phyloP scores from a whole-genome alignment of 1,284 basidiomycete genomes.

The Amylostereum areolatum region DNA sequence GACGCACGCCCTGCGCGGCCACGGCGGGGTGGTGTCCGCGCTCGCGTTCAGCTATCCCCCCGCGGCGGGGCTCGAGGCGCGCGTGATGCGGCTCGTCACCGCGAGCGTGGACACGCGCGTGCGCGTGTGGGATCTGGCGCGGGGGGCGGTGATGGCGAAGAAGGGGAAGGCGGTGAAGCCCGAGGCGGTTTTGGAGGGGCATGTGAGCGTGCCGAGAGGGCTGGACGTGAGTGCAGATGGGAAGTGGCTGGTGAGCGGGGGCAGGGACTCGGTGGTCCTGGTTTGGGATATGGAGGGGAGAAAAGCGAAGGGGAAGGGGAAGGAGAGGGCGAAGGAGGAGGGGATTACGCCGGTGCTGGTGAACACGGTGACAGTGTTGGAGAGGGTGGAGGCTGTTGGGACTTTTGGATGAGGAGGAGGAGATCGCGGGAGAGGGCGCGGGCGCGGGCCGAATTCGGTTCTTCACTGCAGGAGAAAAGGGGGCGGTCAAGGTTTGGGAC shows the following conservation, averaged over 20 bases:
- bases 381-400: conserved; percentile 85
- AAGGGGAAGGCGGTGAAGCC: conserved; percentile 60
- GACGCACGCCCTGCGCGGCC: conserved; percentile 94
- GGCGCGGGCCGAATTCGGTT: conserved; percentile 47
- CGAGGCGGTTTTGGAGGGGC: conserved; percentile 79
- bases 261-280: conserved; percentile 85
- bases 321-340: conserved; percentile 41
- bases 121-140: conserved; percentile 81
- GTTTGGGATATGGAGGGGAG: conserved; percentile 70
- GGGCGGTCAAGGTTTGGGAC: conserved; percentile 81
- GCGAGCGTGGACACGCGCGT: conserved; percentile 87
- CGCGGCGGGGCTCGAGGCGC: conserved; percentile 37
- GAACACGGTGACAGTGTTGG: conserved; percentile 84
- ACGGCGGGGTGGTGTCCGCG: conserved; percentile 93
- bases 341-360: conserved; percentile 47
- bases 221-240: conserved; percentile 83
- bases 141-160: conserved; percentile 41
- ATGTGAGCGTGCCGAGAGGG: conserved; percentile 86
- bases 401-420: conserved; percentile 51
- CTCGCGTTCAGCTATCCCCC: conserved; percentile 75
- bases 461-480: conserved; percentile 89
- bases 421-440: conserved; percentile 36
- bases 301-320: conserved; percentile 34
- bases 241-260: conserved; percentile 82
- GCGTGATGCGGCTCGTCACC: conserved; percentile 78